phyloP scores from a whole-genome alignment of 208 protist species.

The Angomonas ambiguus region DNA sequence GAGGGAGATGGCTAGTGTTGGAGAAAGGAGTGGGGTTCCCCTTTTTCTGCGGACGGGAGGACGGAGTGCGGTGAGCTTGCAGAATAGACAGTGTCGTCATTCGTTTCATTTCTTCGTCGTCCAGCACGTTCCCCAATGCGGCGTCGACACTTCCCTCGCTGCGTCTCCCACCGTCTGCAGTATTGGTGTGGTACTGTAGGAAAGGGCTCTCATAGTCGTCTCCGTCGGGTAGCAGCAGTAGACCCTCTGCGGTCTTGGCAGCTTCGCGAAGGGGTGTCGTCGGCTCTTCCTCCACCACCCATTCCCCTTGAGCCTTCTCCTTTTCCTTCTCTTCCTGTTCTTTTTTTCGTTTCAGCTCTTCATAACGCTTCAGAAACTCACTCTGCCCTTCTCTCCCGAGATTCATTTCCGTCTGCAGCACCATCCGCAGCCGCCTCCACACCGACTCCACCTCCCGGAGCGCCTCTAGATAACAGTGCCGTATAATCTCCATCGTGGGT shows the following conservation, averaged over 20 bases:
- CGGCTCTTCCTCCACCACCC: too few species aligned
- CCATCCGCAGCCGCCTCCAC: slow-evolving; percentile 43
- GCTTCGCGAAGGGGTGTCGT: background rate
- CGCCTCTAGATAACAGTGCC: slow-evolving; percentile 26
- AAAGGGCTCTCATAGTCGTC: slow-evolving; percentile 38
- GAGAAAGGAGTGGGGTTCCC: background rate
- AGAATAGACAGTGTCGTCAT: slow-evolving; percentile 14
- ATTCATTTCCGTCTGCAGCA: too few species aligned
- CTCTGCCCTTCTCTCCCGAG: too few species aligned
- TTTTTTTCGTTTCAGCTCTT: too few species aligned
- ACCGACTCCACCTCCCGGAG: slow-evolving; percentile 35
- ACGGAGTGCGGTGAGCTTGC: slow-evolving; percentile 1
- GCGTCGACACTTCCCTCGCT: too few species aligned
- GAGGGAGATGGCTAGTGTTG: background rate
- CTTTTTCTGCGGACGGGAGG: background rate
- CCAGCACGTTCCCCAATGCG: slow-evolving; percentile 13
- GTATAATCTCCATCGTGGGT: slow-evolving; percentile 26
- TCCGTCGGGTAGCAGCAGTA: slow-evolving; percentile 27
- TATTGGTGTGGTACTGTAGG: slow-evolving; percentile 18
- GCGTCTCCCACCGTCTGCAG: slow-evolving; percentile 1
- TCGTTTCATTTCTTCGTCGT: slow-evolving; percentile 10
- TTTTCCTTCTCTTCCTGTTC: too few species aligned
- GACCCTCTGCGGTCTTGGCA: background rate
- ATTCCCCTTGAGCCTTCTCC: too few species aligned
- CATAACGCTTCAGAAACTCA: too few species aligned